Conservation (phyloP, 2,329 filamentous ascomycete genomes). For the Lecanosticta acicola region DNA sequence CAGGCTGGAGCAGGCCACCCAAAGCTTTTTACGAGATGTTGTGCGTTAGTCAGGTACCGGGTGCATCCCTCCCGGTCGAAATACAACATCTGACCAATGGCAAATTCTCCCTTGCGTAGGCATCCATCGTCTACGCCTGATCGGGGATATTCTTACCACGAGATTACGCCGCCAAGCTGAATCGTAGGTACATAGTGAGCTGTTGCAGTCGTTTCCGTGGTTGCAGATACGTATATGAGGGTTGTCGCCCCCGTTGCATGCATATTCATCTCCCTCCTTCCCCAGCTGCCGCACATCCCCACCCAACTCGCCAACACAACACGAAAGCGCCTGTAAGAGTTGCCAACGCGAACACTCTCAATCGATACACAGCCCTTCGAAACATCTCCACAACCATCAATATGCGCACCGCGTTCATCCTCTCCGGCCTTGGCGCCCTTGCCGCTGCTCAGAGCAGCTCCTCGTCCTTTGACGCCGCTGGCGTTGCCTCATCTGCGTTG, state of each 20-base stretch:
- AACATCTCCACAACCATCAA: constrained; percentile 2
- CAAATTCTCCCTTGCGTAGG: neutral
- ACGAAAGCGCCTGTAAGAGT: neutral
- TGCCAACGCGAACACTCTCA: neutral
- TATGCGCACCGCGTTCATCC: constrained; percentile 23
- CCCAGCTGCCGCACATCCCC: too few relatives aligned
- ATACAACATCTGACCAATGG: neutral
- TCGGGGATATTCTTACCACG: neutral
- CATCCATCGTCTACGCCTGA: neutral
- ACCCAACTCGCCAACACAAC: too few relatives aligned
- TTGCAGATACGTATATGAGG: neutral
- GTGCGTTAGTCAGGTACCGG: neutral
- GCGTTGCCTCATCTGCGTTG: constrained; percentile 1
- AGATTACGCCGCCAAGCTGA: neutral
- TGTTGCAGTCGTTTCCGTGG: neutral
- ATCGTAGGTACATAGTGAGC: neutral
- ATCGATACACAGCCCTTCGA: neutral
- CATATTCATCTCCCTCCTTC: too few relatives aligned
- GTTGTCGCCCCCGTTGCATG: neutral
- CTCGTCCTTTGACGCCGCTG: constrained; percentile 7
- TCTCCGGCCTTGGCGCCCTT: constrained; percentile 21
- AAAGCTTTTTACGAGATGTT: neutral
- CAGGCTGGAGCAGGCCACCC: neutral
- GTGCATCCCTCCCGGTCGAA: neutral
- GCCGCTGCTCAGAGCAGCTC: constrained; percentile 16